A percentile compares a stretch with the other conserved stretches of the same genome.
Conservation (phyloP, 371 early-diverging fungal genomes). For the Mortierella polycephala region DNA sequence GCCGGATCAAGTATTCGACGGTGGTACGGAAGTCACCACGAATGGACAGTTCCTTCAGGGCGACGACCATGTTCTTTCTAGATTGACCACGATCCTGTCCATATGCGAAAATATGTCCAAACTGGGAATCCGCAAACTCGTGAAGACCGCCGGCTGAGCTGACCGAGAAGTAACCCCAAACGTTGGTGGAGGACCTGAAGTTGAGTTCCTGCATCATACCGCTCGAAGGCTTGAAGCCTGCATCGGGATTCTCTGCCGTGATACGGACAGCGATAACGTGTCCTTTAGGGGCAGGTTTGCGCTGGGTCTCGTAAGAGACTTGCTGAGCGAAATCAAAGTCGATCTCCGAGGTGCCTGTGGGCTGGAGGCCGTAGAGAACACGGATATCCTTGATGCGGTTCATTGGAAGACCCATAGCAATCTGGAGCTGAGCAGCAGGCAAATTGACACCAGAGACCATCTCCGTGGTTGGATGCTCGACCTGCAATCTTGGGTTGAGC, state of each 20-base stretch:
- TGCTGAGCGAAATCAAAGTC: slow-evolving; percentile 92
- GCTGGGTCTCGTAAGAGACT: slow-evolving; percentile 79
- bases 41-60: slow-evolving; percentile 97
- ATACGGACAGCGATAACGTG: slow-evolving; percentile 99
- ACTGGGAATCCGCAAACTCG: slow-evolving; percentile 99
- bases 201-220: slow-evolving; percentile 97
- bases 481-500: slow-evolving; percentile 98
- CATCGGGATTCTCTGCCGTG: slow-evolving; percentile 99
- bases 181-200: slow-evolving; percentile 93
- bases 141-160: slow-evolving; percentile 95
- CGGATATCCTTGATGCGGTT: slow-evolving; percentile 95
- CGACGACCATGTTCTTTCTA: slow-evolving; percentile 96
- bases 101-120: slow-evolving; percentile 99
- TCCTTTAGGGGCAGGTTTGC: slow-evolving; percentile 94
- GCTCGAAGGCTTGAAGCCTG: slow-evolving; percentile 97
- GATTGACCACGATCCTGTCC: slow-evolving; percentile 95
- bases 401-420: slow-evolving; percentile 98
- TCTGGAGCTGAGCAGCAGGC: slow-evolving; percentile 97
- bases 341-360: slow-evolving; percentile 85
- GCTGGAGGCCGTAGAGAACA: slow-evolving; percentile 90
- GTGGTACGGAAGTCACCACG: slow-evolving; percentile 99
- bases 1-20: slow-evolving; percentile 94
- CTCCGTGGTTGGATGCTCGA: slow-evolving; percentile 99
- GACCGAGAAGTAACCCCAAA: slow-evolving; percentile 99
- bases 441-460: slow-evolving; percentile 98